Percentiles rank a stretch among this genome's conserved stretches.
These are phyloP conservation scores for Trichomonas vaginalis DNA, from an alignment of 208 protist species.

Conservation along the genomic window DNA sequence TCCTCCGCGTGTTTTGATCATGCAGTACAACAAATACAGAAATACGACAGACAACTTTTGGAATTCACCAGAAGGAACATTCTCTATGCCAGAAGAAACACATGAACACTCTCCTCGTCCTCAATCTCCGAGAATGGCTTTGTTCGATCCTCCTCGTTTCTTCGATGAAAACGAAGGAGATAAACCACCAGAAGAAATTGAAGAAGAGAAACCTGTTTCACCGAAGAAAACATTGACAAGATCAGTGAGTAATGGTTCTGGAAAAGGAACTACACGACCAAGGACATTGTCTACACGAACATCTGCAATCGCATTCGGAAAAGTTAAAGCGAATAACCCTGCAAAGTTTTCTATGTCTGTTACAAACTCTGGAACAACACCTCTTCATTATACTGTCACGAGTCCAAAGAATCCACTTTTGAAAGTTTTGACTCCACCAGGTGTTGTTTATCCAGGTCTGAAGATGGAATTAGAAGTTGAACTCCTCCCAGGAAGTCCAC, in stretches of 20 bases:
- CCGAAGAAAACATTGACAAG: background rate
- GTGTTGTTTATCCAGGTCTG: background rate
- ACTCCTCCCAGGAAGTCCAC: background rate
- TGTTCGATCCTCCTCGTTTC: background rate
- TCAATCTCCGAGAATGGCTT: background rate
- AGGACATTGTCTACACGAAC: background rate
- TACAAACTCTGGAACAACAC: background rate
- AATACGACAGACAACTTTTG: background rate
- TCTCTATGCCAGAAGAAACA: background rate
- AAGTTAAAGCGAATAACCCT: background rate
- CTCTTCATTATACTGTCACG: background rate
- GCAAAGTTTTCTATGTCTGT: background rate
- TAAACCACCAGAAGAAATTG: background rate
- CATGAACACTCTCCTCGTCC: no score
- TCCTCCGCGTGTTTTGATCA: background rate
- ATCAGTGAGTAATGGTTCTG: background rate
- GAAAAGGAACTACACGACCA: background rate
- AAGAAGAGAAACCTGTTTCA: background rate
- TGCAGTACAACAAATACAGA: background rate
- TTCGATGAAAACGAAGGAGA: background rate
- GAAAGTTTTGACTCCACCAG: background rate
- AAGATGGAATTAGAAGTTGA: background rate
- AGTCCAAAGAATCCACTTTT: background rate
- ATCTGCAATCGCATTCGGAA: background rate
- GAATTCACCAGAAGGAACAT: background rate